Evolutionary conservation across 805 yeast species (phyloP), one percentile per base, ranked within the genome.

Genomic region (Candida loeiensis): DNA sequence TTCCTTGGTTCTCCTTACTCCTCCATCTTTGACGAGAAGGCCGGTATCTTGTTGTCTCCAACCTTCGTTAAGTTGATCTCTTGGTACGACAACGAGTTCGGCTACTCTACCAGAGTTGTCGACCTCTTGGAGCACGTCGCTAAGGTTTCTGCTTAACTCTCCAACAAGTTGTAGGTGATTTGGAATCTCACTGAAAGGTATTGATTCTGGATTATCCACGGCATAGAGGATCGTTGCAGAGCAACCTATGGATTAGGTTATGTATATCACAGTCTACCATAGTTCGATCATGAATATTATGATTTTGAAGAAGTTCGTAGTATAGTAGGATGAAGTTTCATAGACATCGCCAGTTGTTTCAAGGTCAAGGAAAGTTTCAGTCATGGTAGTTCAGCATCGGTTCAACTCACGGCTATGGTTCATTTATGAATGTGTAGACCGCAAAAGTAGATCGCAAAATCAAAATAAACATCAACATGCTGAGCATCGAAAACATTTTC

Each of bases 31-130:
- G 65, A 60, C 53, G 51, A 54, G 36, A 59, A 58, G 54, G 65
- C 65, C 34, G 65, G 65, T 52, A 60, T 60, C 51, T 55, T 58
- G 50, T 58, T 60, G 53, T 53, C 63, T 40, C 65, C 65, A 41
- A 58, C 57, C 34, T 60, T 60, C 44, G 65, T 59, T 45, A 60
- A 60, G 53, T 60, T 60, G 58, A 54, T 60, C 47, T 50, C 65
- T 37, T 60, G 65, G 65, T 60, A 60, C 57, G 65, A 60, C 47
- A 60, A 60, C 53, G 65, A 60, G 45, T 60, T 49, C 54, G 65
- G 65, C 44, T 60, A 60, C 57, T 60, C 65, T 43, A 57, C 61
- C 55, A 59, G 65, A 56, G 64, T 59, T 36, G 62, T 59, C 40
- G 65, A 60, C 53, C 59, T 60, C 51, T 56, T 60, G 49, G 59